Evolutionary conservation across 2,329 filamentous ascomycete species (phyloP).

Genomic region (Chaetomiaceae sp.): DNA sequence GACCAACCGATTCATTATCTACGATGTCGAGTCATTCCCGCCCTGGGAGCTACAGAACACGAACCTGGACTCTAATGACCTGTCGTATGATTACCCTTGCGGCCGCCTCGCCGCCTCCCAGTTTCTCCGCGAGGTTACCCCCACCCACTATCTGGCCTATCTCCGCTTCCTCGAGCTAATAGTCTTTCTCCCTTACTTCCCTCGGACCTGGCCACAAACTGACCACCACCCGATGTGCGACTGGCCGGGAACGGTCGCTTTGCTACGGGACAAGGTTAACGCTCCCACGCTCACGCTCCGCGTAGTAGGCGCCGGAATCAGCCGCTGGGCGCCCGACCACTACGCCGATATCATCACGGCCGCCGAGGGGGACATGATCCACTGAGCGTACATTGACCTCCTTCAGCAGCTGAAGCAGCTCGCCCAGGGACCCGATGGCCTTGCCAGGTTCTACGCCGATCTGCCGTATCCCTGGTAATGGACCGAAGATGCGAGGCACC

Average conservation of each 20-base stretch:
- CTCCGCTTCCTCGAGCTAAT: constrained; percentile 11
- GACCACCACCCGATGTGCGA: constrained; percentile 3
- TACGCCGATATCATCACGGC: not conserved
- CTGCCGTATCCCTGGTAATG: not conserved
- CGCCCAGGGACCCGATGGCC: not conserved
- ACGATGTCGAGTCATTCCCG: not conserved
- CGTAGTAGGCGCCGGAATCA: not conserved
- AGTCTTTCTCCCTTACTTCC: constrained; percentile 7
- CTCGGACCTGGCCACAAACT: not conserved
- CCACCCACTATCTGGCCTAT: constrained; percentile 1
- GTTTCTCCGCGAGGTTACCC: constrained; percentile 5
- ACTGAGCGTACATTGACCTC: not conserved
- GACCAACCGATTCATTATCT: not conserved
- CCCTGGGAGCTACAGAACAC: not conserved
- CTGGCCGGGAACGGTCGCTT: constrained; percentile 6
- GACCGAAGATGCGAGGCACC: not conserved
- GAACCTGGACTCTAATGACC: not conserved
- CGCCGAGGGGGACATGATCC: not conserved
- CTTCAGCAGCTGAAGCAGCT: not conserved
- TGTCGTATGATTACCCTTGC: not conserved
- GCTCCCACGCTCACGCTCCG: constrained; percentile 6
- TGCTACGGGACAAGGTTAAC: constrained; percentile 8
- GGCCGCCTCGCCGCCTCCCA: constrained; percentile 1
- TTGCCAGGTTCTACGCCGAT: constrained; percentile 1
- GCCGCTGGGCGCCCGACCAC: no score